Evolutionary conservation across 805 yeast species (phyloP).

Genomic region (Lachancea kluyveri): DNA sequence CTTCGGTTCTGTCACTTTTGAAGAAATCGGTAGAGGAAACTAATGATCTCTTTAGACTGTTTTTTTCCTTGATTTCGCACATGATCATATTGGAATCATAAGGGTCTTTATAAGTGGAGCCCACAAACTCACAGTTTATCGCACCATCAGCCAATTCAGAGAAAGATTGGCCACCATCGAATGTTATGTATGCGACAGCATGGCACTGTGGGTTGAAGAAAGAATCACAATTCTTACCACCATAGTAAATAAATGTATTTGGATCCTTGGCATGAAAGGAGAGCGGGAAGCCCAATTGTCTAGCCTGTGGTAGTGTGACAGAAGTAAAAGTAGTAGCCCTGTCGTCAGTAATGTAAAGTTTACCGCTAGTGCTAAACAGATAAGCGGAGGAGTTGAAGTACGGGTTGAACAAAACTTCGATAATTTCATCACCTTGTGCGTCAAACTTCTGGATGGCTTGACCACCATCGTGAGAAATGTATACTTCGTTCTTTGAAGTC

Average conservation of each 20-base stretch:
- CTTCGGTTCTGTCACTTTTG: conserved; percentile 30
- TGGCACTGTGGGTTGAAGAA: conserved; percentile 45
- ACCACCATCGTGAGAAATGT: conserved; percentile 71
- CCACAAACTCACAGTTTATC: conserved; percentile 61
- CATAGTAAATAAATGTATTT: conserved; percentile 61
- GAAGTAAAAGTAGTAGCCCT: conserved; percentile 55
- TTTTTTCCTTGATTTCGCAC: conserved; percentile 48
- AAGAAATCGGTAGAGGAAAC: conserved; percentile 53
- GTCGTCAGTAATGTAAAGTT: conserved; percentile 55
- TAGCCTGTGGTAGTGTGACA: conserved; percentile 46
- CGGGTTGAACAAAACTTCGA: conserved; percentile 57
- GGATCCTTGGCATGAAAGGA: conserved; percentile 56
- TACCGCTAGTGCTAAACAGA: conserved; percentile 40
- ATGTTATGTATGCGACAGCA: conserved; percentile 53
- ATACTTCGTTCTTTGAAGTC: conserved; percentile 46
- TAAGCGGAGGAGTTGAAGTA: conserved; percentile 30
- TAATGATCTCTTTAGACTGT: conserved; percentile 27
- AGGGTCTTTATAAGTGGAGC: conserved; percentile 40
- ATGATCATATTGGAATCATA: conserved; percentile 48
- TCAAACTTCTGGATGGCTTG: conserved; percentile 38
- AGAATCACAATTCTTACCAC: conserved; percentile 53
- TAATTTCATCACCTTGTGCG: conserved; percentile 35
- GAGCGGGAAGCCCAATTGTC: conserved; percentile 37
- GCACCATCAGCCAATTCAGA: conserved; percentile 46
- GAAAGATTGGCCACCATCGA: conserved; percentile 64